A percentile compares a stretch with the other conserved stretches of the same genome.
These are phyloP conservation scores for Sarcodon sp. DNA, from an alignment of 768 basidiomycete genomes.

Conservation along the genomic window DNA sequence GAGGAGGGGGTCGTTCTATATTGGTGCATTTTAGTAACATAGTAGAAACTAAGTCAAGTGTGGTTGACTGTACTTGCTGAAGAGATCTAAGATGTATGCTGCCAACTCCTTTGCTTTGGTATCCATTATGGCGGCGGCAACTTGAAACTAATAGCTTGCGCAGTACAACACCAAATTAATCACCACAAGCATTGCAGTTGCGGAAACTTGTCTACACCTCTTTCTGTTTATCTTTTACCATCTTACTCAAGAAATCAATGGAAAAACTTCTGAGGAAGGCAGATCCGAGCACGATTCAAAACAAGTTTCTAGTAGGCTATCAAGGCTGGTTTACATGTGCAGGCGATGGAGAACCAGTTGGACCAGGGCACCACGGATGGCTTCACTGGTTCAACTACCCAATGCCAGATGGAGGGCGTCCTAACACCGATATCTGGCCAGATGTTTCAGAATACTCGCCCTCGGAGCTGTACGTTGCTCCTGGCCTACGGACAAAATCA, in stretches of 20 bases:
- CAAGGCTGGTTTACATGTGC: slow-evolving; percentile 64
- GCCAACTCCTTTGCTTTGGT: background rate
- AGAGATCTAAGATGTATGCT: background rate
- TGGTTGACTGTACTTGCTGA: slow-evolving; percentile 22
- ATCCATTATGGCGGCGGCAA: background rate
- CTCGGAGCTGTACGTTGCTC: slow-evolving; percentile 57
- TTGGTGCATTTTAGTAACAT: background rate
- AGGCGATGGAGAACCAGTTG: slow-evolving; percentile 25
- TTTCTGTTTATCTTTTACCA: background rate
- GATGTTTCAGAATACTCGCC: slow-evolving; percentile 59
- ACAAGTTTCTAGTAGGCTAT: slow-evolving; percentile 79
- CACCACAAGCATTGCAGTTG: background rate
- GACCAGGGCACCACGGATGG: slow-evolving; percentile 75
- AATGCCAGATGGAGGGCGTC: slow-evolving; percentile 52
- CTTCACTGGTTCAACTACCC: slow-evolving; percentile 74
- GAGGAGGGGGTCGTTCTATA: slow-evolving; percentile 12
- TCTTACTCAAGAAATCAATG: background rate
- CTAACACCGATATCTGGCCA: slow-evolving; percentile 73
- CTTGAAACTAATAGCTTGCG: background rate
- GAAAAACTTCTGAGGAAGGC: slow-evolving; percentile 28
- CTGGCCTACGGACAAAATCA: slow-evolving; percentile 43
- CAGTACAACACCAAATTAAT: too few species aligned
- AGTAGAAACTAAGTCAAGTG: background rate
- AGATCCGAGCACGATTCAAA: slow-evolving; percentile 64
- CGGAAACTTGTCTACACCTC: background rate